These are phyloP conservation scores for Hagleromyces aurorensis DNA, from an alignment of 805 yeast genomes.

Conservation along the genomic window DNA sequence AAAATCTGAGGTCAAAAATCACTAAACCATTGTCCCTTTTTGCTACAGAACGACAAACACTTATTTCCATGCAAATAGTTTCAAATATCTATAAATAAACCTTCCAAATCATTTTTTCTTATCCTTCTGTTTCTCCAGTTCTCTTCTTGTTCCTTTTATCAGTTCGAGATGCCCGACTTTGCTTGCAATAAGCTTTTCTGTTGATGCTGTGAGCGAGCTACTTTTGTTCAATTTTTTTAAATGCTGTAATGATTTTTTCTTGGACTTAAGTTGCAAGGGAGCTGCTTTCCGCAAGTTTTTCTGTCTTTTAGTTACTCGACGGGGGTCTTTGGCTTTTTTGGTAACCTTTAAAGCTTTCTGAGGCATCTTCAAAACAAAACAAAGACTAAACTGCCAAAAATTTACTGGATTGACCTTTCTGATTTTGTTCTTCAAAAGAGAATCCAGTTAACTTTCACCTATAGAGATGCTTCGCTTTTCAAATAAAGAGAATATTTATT, in stretches of 20 bases:
- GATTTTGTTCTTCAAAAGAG: too few relatives aligned
- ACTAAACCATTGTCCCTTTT: too few relatives aligned
- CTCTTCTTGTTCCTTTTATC: slow-evolving; percentile 83
- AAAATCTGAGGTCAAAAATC: background rate
- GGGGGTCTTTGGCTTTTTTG: slow-evolving; percentile 33
- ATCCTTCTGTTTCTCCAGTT: slow-evolving; percentile 52
- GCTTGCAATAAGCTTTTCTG: slow-evolving; percentile 81
- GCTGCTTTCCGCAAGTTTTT: slow-evolving; percentile 62
- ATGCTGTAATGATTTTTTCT: slow-evolving; percentile 45
- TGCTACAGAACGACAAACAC: too few relatives aligned
- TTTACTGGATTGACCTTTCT: too few relatives aligned
- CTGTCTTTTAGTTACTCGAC: slow-evolving; percentile 51
- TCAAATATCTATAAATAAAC: slow-evolving; percentile 1
- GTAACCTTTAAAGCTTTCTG: slow-evolving; percentile 62
- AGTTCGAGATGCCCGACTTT: slow-evolving; percentile 92
- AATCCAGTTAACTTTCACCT: too few relatives aligned
- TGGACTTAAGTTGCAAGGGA: slow-evolving; percentile 63
- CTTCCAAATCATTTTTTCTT: slow-evolving; percentile 8
- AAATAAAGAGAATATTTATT: too few relatives aligned
- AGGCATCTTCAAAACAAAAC: slow-evolving; percentile 53
- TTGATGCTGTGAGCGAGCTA: slow-evolving; percentile 42
- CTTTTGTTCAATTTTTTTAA: slow-evolving; percentile 50
- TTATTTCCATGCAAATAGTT: slow-evolving; percentile 1
- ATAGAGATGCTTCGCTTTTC: too few relatives aligned
- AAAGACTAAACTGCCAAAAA: too few relatives aligned